Base-by-base conservation (phyloP, 1,284 basidiomycete genomes). In the Cryptococcus wingfieldii region DNA sequence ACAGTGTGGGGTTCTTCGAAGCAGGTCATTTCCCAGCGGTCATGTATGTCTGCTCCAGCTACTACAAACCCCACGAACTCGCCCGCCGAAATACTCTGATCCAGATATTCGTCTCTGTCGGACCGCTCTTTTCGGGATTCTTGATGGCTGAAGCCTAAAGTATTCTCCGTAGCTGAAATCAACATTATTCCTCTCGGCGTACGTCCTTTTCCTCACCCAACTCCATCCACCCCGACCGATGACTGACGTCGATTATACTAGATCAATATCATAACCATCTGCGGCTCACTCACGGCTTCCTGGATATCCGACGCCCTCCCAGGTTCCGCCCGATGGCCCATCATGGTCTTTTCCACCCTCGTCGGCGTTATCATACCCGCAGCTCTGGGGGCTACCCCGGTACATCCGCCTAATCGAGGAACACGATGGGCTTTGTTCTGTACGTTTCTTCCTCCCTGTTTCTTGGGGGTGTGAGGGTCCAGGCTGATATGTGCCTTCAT, bases 51-150 rank as follows among this genome's bases (percentile, higher is more conserved):
- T 55, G 56, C 47, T 64, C 64, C n/a, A 61, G 59, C 50, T 68
- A 68, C 54, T 66, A 68, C 61, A 63, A 65, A 49, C 66, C 64
- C 8, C 60, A 64, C 43, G 66, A 68, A 54, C 60, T 68, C n/a
- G 66, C 63, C 2, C 45, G 61, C 45, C 53, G 66, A 18, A 65
- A 66, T 50, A 65, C 64, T 41, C 53, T 66, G 44, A 65, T 68
- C 31, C 66, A 68, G 42, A 57, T 66, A 16, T 64, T 63, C 54
- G 58, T 59, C 14, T 56, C 56, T 14, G 58, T 66, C 25, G 64
- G 64, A 1, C 66, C 66, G 4, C 53, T 68, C 5, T 68, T 64
- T 51, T 60, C 57, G 37, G 66, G 66, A 12, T 67, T 67, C 51
- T 47, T 67, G 28, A 67, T 67, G 64, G 62, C 65, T 14, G 5